Base-by-base conservation (phyloP, 257 asterid genomes). In the Agastache rugosa region DNA sequence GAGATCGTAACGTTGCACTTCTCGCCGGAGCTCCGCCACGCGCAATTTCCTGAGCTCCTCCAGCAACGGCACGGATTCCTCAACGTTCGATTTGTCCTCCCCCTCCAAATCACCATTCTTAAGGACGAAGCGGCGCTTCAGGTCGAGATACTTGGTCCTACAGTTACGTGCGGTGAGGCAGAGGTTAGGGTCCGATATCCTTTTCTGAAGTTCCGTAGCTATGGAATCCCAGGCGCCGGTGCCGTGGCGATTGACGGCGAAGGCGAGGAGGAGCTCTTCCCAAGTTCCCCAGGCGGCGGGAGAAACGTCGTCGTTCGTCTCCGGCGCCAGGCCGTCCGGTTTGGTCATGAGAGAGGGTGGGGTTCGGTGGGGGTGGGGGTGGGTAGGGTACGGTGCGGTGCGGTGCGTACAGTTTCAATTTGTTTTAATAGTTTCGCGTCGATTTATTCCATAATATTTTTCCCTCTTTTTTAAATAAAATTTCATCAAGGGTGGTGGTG, bases 231-330 rank as follows among this genome's bases (percentile, higher is more conserved):
- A 90, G 23, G 85, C 76, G 78, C 51, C 87, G 78, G 87, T 79
- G 35, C 96, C 96, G 86, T 90, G 79, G 63, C 94, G 94, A 80
- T 88, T 88, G 83, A 90, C 96, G 85, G 96, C 96, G 84, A 84
- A 86, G 72, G 94, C 94, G 37, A 90, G 90, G 59, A 90, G 83
- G 14, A 90, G 91, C 74, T 90, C 96, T 72, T 88, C 94, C 94
- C 94, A 85, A 16, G 94, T 90, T 0, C 96, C 92, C 96, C 96
- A 90, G 6, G 81, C 67, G 41, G 83, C 44, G 56, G 83, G 71
- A 55, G 87, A 63, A 47, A 63, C 81, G 77, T 48, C 79, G 74
- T 78, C 85, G 66, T 76, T 53, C 23, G 73, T 59, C 45, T 75
- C 82, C 77, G 85, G 79, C 17, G 78, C 73, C 72, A 79, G 67